A percentile compares a stretch with the other conserved stretches of the same genome.
These are phyloP conservation scores for Aristolochia fimbriata DNA, from an alignment of 164 flowering plant genomes.

Conservation along the genomic window DNA sequence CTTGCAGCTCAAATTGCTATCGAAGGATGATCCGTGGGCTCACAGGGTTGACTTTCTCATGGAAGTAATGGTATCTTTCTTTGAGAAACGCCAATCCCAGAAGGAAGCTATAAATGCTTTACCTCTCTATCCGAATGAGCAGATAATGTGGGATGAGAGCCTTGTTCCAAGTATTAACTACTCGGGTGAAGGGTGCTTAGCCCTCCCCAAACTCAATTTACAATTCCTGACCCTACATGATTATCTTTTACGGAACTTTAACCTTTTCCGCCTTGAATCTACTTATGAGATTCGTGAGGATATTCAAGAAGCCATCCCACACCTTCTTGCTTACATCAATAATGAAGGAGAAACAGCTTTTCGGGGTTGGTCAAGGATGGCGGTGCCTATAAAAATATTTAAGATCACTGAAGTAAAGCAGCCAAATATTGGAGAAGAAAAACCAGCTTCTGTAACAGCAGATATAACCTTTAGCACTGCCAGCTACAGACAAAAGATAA, in stretches of 20 bases:
- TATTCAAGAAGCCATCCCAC: constrained; percentile 97
- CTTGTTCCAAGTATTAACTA: constrained; percentile 96
- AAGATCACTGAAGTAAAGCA: constrained; percentile 81
- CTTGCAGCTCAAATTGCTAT: constrained; percentile 79
- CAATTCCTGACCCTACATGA: constrained; percentile 96
- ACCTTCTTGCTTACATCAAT: constrained; percentile 87
- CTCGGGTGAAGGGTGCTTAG: constrained; percentile 99
- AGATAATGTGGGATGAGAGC: constrained; percentile 99
- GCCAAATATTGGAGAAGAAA: constrained; percentile 97
- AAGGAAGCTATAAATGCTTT: constrained; percentile 97
- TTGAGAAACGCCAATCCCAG: constrained; percentile 87
- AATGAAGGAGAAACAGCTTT: constrained; percentile 93
- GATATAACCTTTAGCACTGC: constrained; percentile 73
- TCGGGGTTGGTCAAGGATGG: constrained; percentile 99
- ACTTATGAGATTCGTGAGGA: constrained; percentile 99
- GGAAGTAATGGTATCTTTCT: constrained; percentile 85
- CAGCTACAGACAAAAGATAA: constrained; percentile 74
- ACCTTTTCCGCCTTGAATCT: constrained; percentile 96
- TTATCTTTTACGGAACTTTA: constrained; percentile 90
- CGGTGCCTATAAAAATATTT: constrained; percentile 78
- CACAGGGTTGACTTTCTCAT: constrained; percentile 77
- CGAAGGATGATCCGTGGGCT: constrained; percentile 81
- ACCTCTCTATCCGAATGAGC: constrained; percentile 96
- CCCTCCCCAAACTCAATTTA: constrained; percentile 91
- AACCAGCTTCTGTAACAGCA: constrained; percentile 96